Percentiles rank a stretch among this genome's conserved stretches.
Evolutionary conservation across 164 flowering plant species (phyloP).

Genomic region (Magnolia kwangsiensis): DNA sequence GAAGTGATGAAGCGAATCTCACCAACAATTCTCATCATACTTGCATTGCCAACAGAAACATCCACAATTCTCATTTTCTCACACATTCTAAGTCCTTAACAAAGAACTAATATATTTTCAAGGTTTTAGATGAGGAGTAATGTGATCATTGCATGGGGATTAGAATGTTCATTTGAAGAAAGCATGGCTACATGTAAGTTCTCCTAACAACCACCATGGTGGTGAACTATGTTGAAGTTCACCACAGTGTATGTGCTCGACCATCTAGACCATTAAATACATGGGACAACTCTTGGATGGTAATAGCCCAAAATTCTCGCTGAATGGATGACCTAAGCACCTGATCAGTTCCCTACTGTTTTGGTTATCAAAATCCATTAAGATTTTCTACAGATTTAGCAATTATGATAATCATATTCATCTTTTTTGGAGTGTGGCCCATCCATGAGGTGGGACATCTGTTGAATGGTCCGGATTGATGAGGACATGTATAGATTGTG

Average conservation of each 20-base stretch:
- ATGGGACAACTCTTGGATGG: neutral
- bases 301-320: neutral
- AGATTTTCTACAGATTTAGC: too few relatives aligned
- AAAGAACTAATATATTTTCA: neutral
- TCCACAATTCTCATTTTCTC: neutral
- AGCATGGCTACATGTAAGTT: neutral
- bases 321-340: neutral
- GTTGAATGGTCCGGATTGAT: too few relatives aligned
- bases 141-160: too few relatives aligned
- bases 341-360: neutral
- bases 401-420: too few relatives aligned
- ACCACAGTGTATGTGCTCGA: neutral
- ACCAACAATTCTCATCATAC: neutral
- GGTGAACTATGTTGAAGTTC: neutral
- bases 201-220: neutral
- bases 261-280: neutral
- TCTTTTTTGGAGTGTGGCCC: too few relatives aligned
- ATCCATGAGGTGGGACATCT: too few relatives aligned
- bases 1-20: neutral
- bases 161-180: neutral
- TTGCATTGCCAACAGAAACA: neutral
- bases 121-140: neutral
- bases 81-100: neutral
- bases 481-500: too few relatives aligned
- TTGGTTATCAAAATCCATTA: too few relatives aligned